Evolutionary conservation across 176 grass and related monocot genomes (phyloP), one percentile per base, ranked within the genome.

Genomic region (Melocanna baccifera): DNA sequence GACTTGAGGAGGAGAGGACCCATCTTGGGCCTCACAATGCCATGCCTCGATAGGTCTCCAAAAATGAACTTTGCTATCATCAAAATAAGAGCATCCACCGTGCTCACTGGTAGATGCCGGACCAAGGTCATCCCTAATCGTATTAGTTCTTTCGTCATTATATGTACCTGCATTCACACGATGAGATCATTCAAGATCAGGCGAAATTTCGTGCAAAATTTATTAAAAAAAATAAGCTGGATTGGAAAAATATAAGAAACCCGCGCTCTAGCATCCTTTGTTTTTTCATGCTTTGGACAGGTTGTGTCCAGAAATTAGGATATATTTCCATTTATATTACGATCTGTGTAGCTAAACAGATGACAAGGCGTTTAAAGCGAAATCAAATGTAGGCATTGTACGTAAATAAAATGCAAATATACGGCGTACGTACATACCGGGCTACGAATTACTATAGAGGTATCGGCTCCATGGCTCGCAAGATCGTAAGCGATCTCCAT

Each of bases 401-500:
- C 32, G 32, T 32, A 22, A 11, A 53, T n/a, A 56, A 77, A 42
- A 71, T 4, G 7, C 16, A 45, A 61, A 15, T 67, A n/a, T 73
- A 39, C 19, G 47, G 6, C 46, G 30, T 30, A 47, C n/a, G n/a
- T 4, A 62, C 80, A 53, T 90, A 90, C 85, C 37, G 48, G 77
- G 9, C 77, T 86, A 18, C 82, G 57, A 16, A 86, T 68, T 36
- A 71, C 47, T 16, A 93, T 88, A 13, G 85, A 70, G 7, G 88
- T 83, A 5, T 75, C 20, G 0, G 78, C 88, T 8, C 73, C 78
- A 83, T 86, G 48, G 37, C 3, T 57, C 0, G 87, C 62, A 53
- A 93, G 88, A 36, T 90, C 88, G 4, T 90, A 88, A 3, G 88
- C 85, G 1, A 93, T 90, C 78, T 93, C 91, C 82, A 93, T 90